Percentiles rank a stretch among this genome's conserved stretches.
phyloP scores from a whole-genome alignment of 306 rosid genomes.

The Herpetospermum pedunculosum region DNA sequence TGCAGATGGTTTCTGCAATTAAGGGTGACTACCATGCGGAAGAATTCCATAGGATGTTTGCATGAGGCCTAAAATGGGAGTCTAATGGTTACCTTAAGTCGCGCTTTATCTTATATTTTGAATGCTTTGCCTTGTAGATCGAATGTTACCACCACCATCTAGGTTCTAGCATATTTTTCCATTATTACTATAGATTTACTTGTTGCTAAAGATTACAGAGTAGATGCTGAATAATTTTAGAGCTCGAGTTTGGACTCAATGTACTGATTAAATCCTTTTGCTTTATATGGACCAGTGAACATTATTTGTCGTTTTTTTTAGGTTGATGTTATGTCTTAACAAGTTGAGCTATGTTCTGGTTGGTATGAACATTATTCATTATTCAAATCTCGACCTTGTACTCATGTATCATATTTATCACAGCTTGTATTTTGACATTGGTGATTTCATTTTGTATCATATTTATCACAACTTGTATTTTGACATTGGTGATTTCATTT shows the following conservation, averaged over 20 bases:
- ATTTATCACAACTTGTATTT: neutral
- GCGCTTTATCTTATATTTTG: neutral
- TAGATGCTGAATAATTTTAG: neutral
- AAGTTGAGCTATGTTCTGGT: too few relatives aligned
- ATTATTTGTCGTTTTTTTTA: too few relatives aligned
- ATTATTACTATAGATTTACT: neutral
- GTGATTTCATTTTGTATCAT: too few relatives aligned
- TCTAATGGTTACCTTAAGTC: neutral
- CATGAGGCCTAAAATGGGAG: neutral
- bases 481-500: neutral
- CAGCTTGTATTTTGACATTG: too few relatives aligned
- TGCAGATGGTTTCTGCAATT: neutral
- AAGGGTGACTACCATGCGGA: neutral
- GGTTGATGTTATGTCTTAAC: too few relatives aligned
- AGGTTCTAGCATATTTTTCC: constrained; percentile 1
- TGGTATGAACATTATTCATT: too few relatives aligned
- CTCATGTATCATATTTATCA: too few relatives aligned
- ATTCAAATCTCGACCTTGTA: too few relatives aligned
- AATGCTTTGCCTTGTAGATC: neutral
- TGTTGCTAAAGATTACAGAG: neutral
- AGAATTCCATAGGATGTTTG: neutral
- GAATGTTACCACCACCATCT: neutral
- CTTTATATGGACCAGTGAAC: neutral
- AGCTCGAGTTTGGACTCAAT: neutral
- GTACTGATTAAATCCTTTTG: neutral